Conservation (phyloP, 2,329 filamentous ascomycete genomes). For the Nigrospora osmanthi region DNA sequence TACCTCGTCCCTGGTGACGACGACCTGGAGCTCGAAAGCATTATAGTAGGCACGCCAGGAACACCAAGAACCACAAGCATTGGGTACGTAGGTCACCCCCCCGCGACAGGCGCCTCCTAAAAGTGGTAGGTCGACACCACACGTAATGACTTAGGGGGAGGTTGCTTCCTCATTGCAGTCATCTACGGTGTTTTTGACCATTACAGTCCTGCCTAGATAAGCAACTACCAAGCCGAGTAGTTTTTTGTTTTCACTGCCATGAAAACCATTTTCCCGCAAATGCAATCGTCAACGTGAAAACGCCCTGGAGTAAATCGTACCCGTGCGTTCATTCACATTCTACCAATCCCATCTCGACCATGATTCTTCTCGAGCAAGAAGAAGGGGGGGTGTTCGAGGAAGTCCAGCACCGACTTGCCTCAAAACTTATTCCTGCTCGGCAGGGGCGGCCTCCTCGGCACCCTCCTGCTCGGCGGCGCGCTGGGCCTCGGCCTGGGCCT, state of each 20-base stretch:
- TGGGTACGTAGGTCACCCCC: no score
- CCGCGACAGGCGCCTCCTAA: no score
- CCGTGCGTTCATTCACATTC: constrained; percentile 1
- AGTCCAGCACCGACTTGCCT: constrained; percentile 27
- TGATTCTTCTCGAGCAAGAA: not conserved
- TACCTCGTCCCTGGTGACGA: no score
- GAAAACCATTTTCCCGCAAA: constrained; percentile 1
- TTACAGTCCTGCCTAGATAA: not conserved
- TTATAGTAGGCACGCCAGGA: no score
- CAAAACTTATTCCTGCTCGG: constrained; percentile 34
- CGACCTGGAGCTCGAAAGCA: no score
- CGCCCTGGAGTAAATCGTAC: constrained; percentile 1
- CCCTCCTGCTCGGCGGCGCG: constrained; percentile 40
- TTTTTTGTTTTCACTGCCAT: not conserved
- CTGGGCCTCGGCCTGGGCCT: constrained; percentile 57
- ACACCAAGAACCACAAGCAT: no score
- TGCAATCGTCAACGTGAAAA: constrained; percentile 3
- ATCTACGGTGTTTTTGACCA: constrained; percentile 1
- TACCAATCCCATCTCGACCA: not conserved
- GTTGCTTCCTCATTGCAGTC: constrained; percentile 3
- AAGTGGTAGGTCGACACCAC: no score
- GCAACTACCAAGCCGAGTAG: constrained; percentile 1
- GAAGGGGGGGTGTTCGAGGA: constrained; percentile 12
- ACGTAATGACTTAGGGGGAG: not conserved
- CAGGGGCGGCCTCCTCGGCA: constrained; percentile 42